These are phyloP conservation scores for Tremellales sp. DNA, from an alignment of 1,284 basidiomycete species.

Conservation along the genomic window DNA sequence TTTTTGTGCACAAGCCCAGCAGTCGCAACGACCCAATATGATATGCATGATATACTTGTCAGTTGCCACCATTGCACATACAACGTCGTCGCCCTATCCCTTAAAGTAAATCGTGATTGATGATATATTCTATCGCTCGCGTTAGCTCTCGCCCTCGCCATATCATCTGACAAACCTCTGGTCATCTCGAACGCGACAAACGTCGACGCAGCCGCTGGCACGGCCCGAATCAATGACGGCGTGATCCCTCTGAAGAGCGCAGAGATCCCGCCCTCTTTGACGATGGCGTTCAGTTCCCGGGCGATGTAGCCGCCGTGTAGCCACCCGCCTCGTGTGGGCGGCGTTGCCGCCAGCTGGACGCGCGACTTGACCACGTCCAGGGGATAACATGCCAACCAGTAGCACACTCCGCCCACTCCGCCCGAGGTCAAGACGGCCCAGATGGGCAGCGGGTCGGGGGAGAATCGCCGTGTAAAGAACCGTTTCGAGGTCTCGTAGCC, in stretches of 20 bases:
- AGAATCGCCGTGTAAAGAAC: slow-evolving; percentile 53
- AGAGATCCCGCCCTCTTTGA: slow-evolving; percentile 67
- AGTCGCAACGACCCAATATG: too few relatives aligned
- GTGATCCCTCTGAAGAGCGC: slow-evolving; percentile 70
- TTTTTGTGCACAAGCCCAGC: too few relatives aligned
- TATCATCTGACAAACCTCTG: slow-evolving; percentile 51
- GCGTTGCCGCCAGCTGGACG: slow-evolving; percentile 71
- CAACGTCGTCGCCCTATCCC: too few relatives aligned
- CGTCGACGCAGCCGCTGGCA: slow-evolving; percentile 85
- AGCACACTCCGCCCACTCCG: slow-evolving; percentile 81
- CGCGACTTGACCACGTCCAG: slow-evolving; percentile 89
- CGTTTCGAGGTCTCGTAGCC: slow-evolving; percentile 88
- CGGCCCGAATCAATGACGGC: slow-evolving; percentile 68
- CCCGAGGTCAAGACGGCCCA: slow-evolving; percentile 87
- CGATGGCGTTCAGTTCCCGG: slow-evolving; percentile 63
- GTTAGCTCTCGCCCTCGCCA: too few relatives aligned
- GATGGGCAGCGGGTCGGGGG: slow-evolving; percentile 62
- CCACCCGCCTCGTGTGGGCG: slow-evolving; percentile 68
- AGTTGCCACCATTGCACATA: too few relatives aligned
- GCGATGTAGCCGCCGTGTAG: slow-evolving; percentile 62
- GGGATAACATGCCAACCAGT: slow-evolving; percentile 93
- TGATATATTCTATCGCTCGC: slow-evolving; percentile 31
- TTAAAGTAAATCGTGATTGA: slow-evolving; percentile 33
- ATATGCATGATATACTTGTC: too few relatives aligned
- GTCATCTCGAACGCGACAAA: slow-evolving; percentile 89